Percentiles rank a stretch among this genome's conserved stretches.
Conservation (phyloP, 352 stramenopile genomes). For the Globisporangium lucens region DNA sequence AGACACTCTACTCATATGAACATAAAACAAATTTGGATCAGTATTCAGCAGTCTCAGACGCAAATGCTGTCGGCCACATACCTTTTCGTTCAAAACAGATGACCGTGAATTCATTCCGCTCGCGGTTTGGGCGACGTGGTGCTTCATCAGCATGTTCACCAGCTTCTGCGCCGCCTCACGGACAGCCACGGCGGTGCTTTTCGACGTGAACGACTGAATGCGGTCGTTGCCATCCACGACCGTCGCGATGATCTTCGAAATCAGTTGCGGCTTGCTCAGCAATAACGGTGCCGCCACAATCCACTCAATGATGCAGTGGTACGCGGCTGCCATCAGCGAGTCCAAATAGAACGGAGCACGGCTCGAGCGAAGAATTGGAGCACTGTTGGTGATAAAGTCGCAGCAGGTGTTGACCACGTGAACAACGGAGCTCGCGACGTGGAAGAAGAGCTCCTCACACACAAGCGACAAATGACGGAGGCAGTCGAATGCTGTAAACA, state of each 20-base stretch:
- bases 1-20: slow-evolving; percentile 33
- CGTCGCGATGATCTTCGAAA: slow-evolving; percentile 76
- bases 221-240: slow-evolving; percentile 78
- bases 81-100: slow-evolving; percentile 59
- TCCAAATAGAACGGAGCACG: slow-evolving; percentile 80
- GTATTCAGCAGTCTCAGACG: not conserved
- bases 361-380: slow-evolving; percentile 66
- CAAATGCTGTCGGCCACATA: slow-evolving; percentile 16
- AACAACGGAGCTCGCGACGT: slow-evolving; percentile 74
- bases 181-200: slow-evolving; percentile 47
- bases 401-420: slow-evolving; percentile 83
- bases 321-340: slow-evolving; percentile 74
- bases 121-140: slow-evolving; percentile 68
- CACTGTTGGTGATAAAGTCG: slow-evolving; percentile 82
- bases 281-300: slow-evolving; percentile 72
- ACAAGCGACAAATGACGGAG: slow-evolving; percentile 79
- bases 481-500: slow-evolving; percentile 86
- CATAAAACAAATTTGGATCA: slow-evolving; percentile 2
- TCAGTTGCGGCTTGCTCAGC: slow-evolving; percentile 69
- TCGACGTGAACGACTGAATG: slow-evolving; percentile 57
- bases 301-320: slow-evolving; percentile 85
- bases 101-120: slow-evolving; percentile 41
- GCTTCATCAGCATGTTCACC: slow-evolving; percentile 86
- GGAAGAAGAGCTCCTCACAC: slow-evolving; percentile 68
- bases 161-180: slow-evolving; percentile 77